Evolutionary conservation across 2,329 filamentous ascomycete genomes (phyloP).

Genomic region (Coniochaeta sp.): DNA sequence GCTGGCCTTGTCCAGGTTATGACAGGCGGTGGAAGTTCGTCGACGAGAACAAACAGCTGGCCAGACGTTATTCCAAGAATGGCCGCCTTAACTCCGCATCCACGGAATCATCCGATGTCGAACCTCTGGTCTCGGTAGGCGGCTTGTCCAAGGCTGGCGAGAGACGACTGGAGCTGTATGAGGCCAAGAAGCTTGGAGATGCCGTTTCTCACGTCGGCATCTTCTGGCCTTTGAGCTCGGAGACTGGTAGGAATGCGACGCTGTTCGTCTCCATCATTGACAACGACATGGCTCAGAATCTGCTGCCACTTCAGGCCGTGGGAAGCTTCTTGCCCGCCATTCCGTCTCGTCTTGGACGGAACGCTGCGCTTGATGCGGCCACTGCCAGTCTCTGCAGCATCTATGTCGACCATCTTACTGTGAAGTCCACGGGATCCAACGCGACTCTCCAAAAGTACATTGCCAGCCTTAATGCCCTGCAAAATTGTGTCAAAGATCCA

Average conservation of each 20-base stretch:
- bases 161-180: neutral
- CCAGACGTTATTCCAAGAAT: neutral
- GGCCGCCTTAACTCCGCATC: neutral
- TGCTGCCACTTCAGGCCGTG: constrained; percentile 1
- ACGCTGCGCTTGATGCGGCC: constrained; percentile 2
- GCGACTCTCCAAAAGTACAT: constrained; percentile 1
- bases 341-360: constrained; percentile 3
- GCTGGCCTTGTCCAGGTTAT: constrained; percentile 2
- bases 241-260: neutral
- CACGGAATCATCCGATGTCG: neutral
- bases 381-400: constrained; percentile 4
- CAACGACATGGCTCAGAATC: neutral
- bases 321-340: constrained; percentile 5
- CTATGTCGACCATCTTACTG: constrained; percentile 2
- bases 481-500: constrained; percentile 2
- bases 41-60: constrained; percentile 6
- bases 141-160: neutral
- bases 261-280: constrained; percentile 3
- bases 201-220: constrained; percentile 3
- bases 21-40: constrained; percentile 5
- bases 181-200: neutral
- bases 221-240: neutral
- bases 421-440: neutral
- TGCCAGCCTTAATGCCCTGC: constrained; percentile 3
- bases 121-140: neutral